Conservation (phyloP, 495 filamentous ascomycete genomes). For the Annulohypoxylon moriforme region DNA sequence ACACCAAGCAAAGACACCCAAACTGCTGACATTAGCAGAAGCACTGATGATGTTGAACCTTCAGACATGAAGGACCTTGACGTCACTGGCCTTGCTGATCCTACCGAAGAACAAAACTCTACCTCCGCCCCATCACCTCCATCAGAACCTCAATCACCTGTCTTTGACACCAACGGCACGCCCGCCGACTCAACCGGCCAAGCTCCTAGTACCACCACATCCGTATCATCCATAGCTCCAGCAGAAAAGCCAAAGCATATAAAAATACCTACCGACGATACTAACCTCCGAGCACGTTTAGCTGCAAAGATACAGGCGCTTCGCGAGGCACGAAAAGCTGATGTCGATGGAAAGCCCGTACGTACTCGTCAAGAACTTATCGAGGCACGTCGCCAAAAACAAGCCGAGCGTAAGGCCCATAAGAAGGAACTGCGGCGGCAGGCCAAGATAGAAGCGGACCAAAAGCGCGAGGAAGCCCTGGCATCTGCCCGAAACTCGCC, state of each 20-base stretch:
- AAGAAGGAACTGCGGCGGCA: slow-evolving; percentile 83
- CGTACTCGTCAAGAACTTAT: slow-evolving; percentile 88
- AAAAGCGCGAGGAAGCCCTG: slow-evolving; percentile 74
- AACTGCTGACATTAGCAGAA: slow-evolving; percentile 51
- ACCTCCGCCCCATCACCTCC: slow-evolving; percentile 61
- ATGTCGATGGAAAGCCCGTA: slow-evolving; percentile 82
- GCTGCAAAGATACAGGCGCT: slow-evolving; percentile 83
- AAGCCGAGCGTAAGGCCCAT: slow-evolving; percentile 82
- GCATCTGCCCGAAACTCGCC: slow-evolving; percentile 70
- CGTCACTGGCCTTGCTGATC: slow-evolving; percentile 53
- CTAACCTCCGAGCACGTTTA: slow-evolving; percentile 77
- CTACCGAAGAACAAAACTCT: slow-evolving; percentile 55
- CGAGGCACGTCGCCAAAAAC: slow-evolving; percentile 86
- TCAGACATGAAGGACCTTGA: slow-evolving; percentile 58
- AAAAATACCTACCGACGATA: slow-evolving; percentile 70
- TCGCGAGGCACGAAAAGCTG: slow-evolving; percentile 82
- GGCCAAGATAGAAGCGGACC: slow-evolving; percentile 79
- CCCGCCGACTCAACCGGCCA: slow-evolving; percentile 53
- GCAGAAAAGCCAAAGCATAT: slow-evolving; percentile 66
- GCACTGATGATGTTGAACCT: slow-evolving; percentile 37
- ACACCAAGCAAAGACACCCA: slow-evolving; percentile 34
- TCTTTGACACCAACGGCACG: slow-evolving; percentile 69
- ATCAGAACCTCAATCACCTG: slow-evolving; percentile 69
- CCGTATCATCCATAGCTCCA: slow-evolving; percentile 75
- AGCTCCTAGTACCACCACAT: slow-evolving; percentile 72